Base-by-base conservation (phyloP, 2,329 filamentous ascomycete genomes). In the Monascus ruber region DNA sequence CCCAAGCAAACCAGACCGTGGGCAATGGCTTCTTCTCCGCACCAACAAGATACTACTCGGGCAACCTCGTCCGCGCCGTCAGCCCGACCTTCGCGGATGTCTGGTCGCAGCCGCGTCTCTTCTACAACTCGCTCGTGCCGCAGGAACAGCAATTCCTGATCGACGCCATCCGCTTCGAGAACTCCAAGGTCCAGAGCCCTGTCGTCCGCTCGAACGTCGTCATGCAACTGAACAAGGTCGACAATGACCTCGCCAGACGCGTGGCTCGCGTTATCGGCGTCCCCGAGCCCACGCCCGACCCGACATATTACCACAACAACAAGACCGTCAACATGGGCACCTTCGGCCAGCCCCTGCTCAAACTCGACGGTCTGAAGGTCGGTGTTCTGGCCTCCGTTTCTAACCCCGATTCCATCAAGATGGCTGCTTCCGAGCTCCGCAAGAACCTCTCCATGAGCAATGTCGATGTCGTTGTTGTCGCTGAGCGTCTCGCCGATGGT, bases 141-240 rank as follows among this genome's bases (percentile, higher is more conserved):
- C 68, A 70, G 0, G 81, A 85, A 60, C 74, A 83, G 56, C 81
- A 85, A 52, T 79, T 83, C 53, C 59, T 85, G 31, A 70, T 85
- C 62, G 81, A 85, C 55, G 81, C 79, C 0, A 76, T 85, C 39
- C 77, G 81, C 26, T 85, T 85, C 56, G 82, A 86, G 62, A 72
- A 71, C 0, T 71, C 76, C 24, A 72, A 81, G 9, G 50, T 85
- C 28, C 63, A 68, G 48, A 78, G 74, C 33, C 47, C 60, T 0
- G 52, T 69, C 1, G 75, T 85, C 10, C 77, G 77, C 60, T 60
- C 73, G 47, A 84, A 83, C 46, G 76, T 83, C 1, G 67, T 86
- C 33, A 63, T 65, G 10, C 81, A 85, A 53, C 70, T 86, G 7
- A 86, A 85, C 66, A 71, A 70, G 34, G 66, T 85, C 50, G 75